Evolutionary conservation across 1,284 basidiomycete genomes (phyloP).

Genomic region (Prillingera fragicola): DNA sequence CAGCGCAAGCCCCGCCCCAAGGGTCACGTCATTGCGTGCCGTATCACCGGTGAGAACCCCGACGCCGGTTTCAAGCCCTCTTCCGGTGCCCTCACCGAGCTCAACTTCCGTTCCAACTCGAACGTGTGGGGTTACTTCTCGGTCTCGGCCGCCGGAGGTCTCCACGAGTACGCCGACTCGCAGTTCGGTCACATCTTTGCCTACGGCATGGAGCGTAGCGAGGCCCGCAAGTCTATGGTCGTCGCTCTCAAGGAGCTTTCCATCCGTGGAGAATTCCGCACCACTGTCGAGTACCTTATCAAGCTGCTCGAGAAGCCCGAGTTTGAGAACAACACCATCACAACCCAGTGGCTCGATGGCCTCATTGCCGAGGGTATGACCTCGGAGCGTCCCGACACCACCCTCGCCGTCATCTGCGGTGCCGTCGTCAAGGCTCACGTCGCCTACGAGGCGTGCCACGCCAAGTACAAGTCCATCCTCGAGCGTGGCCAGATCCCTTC

Average conservation of each 20-base stretch:
- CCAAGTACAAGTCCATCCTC: conserved; percentile 89
- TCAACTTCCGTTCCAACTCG: conserved; percentile 98
- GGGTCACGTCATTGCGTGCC: conserved; percentile 97
- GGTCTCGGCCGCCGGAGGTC: conserved; percentile 86
- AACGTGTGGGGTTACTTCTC: conserved; percentile 99
- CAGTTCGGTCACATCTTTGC: conserved; percentile 99
- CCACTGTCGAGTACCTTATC: conserved; percentile 98
- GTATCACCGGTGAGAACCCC: conserved; percentile 99
- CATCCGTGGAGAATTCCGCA: conserved; percentile 98
- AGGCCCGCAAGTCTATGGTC: conserved; percentile 99
- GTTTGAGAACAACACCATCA: conserved; percentile 95
- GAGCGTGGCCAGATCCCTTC: conserved; percentile 96
- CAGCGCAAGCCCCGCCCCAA: conserved; percentile 96
- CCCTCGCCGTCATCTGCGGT: conserved; percentile 90
- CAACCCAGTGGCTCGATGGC: conserved; percentile 97
- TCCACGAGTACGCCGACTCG: conserved; percentile 98
- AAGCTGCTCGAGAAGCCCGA: conserved; percentile 94
- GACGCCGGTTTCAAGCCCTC: conserved; percentile 99
- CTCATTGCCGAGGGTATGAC: conserved; percentile 91
- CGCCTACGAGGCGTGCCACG: conserved; percentile 80
- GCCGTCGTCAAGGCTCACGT: conserved; percentile 95
- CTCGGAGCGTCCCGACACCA: conserved; percentile 88
- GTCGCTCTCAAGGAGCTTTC: conserved; percentile 97
- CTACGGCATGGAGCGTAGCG: conserved; percentile 91
- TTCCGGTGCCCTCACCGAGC: conserved; percentile 90